Percentiles rank a stretch among this genome's conserved stretches.
phyloP scores from a whole-genome alignment of 2,329 filamentous ascomycete genomes.

The Didymella segeticola region DNA sequence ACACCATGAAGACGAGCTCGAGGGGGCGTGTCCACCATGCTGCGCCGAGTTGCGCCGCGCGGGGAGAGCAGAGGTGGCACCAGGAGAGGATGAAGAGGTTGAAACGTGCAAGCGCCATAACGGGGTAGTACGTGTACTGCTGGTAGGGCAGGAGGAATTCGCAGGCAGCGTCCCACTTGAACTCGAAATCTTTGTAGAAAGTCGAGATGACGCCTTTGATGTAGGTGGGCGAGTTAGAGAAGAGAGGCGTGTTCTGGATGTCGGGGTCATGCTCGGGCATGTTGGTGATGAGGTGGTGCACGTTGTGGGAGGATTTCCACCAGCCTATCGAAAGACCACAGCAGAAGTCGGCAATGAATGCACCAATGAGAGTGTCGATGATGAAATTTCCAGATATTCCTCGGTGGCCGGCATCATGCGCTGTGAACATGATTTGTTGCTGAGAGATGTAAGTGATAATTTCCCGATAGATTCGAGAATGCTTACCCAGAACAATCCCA shows the following conservation, averaged over 20 bases:
- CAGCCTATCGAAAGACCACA: slow-evolving; percentile 71
- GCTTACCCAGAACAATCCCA: slow-evolving; percentile 68
- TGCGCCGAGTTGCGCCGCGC: slow-evolving; percentile 75
- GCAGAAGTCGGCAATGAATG: slow-evolving; percentile 70
- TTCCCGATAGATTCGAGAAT: not conserved
- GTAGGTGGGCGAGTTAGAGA: slow-evolving; percentile 84
- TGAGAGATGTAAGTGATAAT: slow-evolving; percentile 35
- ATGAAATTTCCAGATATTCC: slow-evolving; percentile 68
- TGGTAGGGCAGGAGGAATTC: slow-evolving; percentile 75
- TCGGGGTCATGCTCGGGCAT: slow-evolving; percentile 58
- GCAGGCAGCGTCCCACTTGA: slow-evolving; percentile 78
- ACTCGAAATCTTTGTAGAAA: slow-evolving; percentile 77
- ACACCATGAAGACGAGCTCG: slow-evolving; percentile 76
- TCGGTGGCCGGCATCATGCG: slow-evolving; percentile 69
- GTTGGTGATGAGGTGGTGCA: slow-evolving; percentile 72
- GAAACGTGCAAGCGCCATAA: slow-evolving; percentile 82
- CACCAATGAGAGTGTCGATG: slow-evolving; percentile 65
- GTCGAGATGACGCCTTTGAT: slow-evolving; percentile 75
- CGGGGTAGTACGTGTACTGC: slow-evolving; percentile 81
- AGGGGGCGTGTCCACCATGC: slow-evolving; percentile 85
- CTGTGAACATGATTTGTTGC: slow-evolving; percentile 74
- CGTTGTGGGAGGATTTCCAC: slow-evolving; percentile 75
- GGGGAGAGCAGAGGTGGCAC: slow-evolving; percentile 74
- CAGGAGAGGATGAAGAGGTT: slow-evolving; percentile 86
- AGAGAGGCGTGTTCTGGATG: slow-evolving; percentile 75